phyloP scores from a whole-genome alignment of 305 asterid genomes.

The Fraxinus platypoda region DNA sequence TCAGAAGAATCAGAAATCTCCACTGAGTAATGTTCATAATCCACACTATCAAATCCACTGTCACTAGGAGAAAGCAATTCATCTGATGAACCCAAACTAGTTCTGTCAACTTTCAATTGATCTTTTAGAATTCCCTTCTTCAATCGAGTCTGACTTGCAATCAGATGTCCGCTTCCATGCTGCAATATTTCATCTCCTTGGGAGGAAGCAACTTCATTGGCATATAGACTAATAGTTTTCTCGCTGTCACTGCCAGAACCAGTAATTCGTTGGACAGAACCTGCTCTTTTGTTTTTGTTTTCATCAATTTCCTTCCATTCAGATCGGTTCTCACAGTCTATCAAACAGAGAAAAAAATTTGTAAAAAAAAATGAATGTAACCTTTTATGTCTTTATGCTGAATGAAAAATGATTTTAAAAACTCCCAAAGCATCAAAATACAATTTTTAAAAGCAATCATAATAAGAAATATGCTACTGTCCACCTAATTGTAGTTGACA shows the following conservation, averaged over 20 bases:
- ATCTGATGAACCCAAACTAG: not conserved
- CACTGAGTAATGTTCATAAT: constrained; percentile 16
- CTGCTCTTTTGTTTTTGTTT: not conserved
- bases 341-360: not conserved
- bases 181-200: not conserved
- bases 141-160: constrained; percentile 31
- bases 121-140: constrained; percentile 17
- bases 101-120: constrained; percentile 12
- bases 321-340: not conserved
- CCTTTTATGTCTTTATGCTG: not conserved
- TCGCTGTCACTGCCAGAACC: not conserved
- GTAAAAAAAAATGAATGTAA: not conserved
- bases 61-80: constrained; percentile 23
- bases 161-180: not conserved
- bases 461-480: not conserved
- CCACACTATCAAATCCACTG: constrained; percentile 1
- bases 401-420: not conserved
- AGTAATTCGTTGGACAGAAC: not conserved
- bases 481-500: not conserved
- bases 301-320: not conserved
- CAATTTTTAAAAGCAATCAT: not conserved
- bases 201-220: not conserved
- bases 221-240: not conserved
- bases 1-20: not conserved
- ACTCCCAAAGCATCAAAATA: not conserved